phyloP scores from a whole-genome alignment of 495 filamentous ascomycete species.

The Penicillium paxilli region DNA sequence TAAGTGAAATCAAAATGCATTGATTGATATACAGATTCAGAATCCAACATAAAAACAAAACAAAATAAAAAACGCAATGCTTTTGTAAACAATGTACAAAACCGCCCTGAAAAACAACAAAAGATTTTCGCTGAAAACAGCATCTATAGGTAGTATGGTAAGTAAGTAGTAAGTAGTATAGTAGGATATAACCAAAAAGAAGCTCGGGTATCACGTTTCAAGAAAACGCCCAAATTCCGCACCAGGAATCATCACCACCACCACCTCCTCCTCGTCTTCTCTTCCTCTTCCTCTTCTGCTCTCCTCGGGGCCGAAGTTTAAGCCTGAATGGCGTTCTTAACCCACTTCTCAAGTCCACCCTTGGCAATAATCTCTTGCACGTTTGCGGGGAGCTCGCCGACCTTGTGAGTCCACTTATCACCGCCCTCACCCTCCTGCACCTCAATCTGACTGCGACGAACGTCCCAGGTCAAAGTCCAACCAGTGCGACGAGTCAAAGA shows the following conservation, averaged over 20 bases:
- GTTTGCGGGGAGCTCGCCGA: constrained; percentile 82
- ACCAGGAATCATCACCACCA: neutral
- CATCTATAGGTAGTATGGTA: constrained; percentile 14
- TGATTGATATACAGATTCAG: neutral
- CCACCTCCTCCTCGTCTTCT: too few species aligned
- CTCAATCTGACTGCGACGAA: constrained; percentile 64
- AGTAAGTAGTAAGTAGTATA: constrained; percentile 10
- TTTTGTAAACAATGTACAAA: neutral
- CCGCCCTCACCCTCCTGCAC: constrained; percentile 69
- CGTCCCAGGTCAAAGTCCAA: constrained; percentile 88
- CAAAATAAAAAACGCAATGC: neutral
- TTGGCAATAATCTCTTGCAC: constrained; percentile 89
- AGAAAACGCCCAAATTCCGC: constrained; percentile 10
- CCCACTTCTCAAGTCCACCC: constrained; percentile 78
- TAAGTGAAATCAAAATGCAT: neutral
- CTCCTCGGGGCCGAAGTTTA: too few species aligned
- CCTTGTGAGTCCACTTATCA: constrained; percentile 71
- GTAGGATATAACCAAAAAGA: neutral
- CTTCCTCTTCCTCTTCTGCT: too few species aligned
- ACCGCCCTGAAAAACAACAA: neutral
- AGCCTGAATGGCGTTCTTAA: constrained; percentile 50
- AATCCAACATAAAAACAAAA: neutral
- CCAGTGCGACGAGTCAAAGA: constrained; percentile 78
- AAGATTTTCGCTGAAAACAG: neutral
- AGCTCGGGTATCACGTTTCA: constrained; percentile 17